Evolutionary conservation across 345 rosid genomes (phyloP).

Genomic region (Camelina sativa): DNA sequence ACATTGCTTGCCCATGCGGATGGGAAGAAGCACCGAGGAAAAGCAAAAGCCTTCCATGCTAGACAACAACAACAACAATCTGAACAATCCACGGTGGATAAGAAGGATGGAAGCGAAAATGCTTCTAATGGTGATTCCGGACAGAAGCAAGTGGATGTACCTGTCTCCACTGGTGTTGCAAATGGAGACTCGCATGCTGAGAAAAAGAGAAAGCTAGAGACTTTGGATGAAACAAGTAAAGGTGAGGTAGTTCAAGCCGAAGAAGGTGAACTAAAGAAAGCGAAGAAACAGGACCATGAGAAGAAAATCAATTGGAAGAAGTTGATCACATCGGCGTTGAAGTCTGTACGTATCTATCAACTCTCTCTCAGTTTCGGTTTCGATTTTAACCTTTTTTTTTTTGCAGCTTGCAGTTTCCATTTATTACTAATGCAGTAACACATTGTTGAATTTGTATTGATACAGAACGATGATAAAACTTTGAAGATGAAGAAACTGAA

Average conservation of each 20-base stretch:
- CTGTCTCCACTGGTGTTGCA: constrained; percentile 35
- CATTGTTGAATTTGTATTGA: constrained; percentile 12
- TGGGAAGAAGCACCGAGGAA: constrained; percentile 88
- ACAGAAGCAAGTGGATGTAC: constrained; percentile 41
- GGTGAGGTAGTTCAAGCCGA: constrained; percentile 54
- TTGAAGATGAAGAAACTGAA: constrained; percentile 76
- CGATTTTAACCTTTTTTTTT: neutral
- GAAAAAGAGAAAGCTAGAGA: constrained; percentile 67
- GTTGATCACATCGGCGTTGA: constrained; percentile 67
- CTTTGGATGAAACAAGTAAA: constrained; percentile 35
- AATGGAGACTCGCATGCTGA: constrained; percentile 46
- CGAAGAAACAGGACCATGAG: constrained; percentile 49
- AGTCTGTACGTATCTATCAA: constrained; percentile 55
- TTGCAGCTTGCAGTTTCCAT: neutral
- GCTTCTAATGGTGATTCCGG: constrained; percentile 46
- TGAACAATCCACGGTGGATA: constrained; percentile 48
- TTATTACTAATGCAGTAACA: constrained; percentile 1
- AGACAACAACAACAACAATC: constrained; percentile 58
- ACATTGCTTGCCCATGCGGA: constrained; percentile 87
- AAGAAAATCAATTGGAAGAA: constrained; percentile 83
- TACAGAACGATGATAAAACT: constrained; percentile 62
- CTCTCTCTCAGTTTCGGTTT: neutral
- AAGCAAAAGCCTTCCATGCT: constrained; percentile 75
- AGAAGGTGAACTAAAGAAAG: constrained; percentile 50
- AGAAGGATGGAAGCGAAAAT: constrained; percentile 44